Conservation (phyloP, 2,329 filamentous ascomycete species). For the Sarocladiaceae sp. region DNA sequence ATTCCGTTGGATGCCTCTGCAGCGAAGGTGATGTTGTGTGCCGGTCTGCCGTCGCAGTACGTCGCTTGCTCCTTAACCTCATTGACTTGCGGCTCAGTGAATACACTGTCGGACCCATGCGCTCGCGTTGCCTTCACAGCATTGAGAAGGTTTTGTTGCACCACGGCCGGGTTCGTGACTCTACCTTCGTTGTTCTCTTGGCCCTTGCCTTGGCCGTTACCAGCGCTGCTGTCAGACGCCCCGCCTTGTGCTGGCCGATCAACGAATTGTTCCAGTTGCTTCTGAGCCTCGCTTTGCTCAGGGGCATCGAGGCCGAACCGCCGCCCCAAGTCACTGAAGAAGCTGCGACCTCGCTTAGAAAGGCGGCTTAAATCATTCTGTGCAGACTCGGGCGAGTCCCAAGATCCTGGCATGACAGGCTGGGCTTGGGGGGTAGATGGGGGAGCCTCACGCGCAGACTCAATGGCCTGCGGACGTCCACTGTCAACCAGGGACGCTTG, state of each 20-base stretch:
- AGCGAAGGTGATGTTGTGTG: slow-evolving; percentile 65
- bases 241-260: slow-evolving; percentile 22
- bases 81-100: slow-evolving; percentile 63
- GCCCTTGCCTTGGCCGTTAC: slow-evolving; percentile 10
- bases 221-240: slow-evolving; percentile 12
- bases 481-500: slow-evolving; percentile 15
- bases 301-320: slow-evolving; percentile 59
- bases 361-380: slow-evolving; percentile 25
- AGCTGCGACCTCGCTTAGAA: slow-evolving; percentile 40
- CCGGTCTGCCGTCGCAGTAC: slow-evolving; percentile 76
- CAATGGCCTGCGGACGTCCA: slow-evolving; percentile 3
- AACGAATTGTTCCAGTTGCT: slow-evolving; percentile 38
- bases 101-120: slow-evolving; percentile 68
- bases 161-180: slow-evolving; percentile 52
- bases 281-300: slow-evolving; percentile 33
- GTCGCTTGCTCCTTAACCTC: slow-evolving; percentile 74
- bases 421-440: slow-evolving; percentile 33
- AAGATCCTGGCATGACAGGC: slow-evolving; percentile 65
- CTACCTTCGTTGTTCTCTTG: slow-evolving; percentile 38
- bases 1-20: slow-evolving; percentile 66
- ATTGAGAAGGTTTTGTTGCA: slow-evolving; percentile 67
- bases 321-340: slow-evolving; percentile 64
- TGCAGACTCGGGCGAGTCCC: slow-evolving; percentile 56
- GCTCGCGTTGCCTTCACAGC: slow-evolving; percentile 74
- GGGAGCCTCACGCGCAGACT: slow-evolving; percentile 24